Evolutionary conservation across 2,329 filamentous ascomycete species (phyloP), one percentile per base, ranked within the genome.

Genomic region (Rosellinia necatrix): DNA sequence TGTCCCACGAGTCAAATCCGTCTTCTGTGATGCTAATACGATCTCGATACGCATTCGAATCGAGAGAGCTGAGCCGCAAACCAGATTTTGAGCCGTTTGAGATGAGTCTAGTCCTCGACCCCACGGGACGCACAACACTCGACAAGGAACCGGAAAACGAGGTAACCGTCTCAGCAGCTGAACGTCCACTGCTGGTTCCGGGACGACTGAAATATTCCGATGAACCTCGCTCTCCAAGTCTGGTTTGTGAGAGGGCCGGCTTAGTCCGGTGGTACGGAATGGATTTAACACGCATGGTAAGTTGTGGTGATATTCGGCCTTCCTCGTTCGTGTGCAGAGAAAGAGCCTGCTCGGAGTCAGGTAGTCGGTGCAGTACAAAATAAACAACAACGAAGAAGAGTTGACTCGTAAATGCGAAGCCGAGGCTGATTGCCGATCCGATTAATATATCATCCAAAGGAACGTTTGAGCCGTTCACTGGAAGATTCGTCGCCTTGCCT

Each of bases 1-100:
- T 90, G 66, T 91, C 88, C 89, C 89, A 91, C 2, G 81, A 85
- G 64, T 91, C 88, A 65, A 91, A 91, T 1, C 83, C 82, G 58
- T 89, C 86, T n/a, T 82, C 81, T 12, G 69, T 65, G 30, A 73
- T 73, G 32, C 71, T 71, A 13, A 69, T 69, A 4, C 66, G 65
- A 5, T 72, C 72, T 4, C 64, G 69, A 41, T 73, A 70, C 6
- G 67, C 58, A 35, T 66, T 70, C 0, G 80, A 81, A 5, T 82
- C 79, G 8, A 81, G 68, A 1, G 84, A 86, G 6, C 72, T 63
- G 2, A 77, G 70, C 19, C 81, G 75, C 21, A 74, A 73, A 21
- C 59, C 55, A n/a, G 55, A 66, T 51, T 72, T 75, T 49, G 77
- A 74, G 53, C 70, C 74, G 5, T 67, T 63, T 12, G 77, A 72